Base-by-base conservation (phyloP, 257 asterid species). In the Petunia axillaris region DNA sequence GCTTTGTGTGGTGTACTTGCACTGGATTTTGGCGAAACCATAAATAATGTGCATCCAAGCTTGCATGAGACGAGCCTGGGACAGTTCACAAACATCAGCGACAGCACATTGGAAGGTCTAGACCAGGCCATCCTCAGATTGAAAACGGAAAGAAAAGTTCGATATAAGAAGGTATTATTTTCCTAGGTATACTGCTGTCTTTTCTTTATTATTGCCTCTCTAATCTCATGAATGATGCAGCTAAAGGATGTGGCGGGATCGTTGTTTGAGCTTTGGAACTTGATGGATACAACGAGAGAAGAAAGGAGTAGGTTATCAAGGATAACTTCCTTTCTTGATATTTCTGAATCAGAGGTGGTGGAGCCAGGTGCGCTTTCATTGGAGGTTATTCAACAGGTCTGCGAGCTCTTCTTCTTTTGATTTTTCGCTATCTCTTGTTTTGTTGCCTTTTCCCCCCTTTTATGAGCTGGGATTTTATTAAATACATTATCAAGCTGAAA, bases 41-140 rank as follows among this genome's bases (percentile, higher is more conserved):
- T 96, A 55, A 89, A 88, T 54, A 96, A 89, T 64, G 89, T 96
- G 64, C 97, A 96, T 85, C 99, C 99, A 11, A 92, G 96, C 89
- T 89, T 95, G 89, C 91, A 83, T 50, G 91, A 88, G 77, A 83
- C 95, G 43, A 85, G 81, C 87, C 83, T 85, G 66, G 96, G 90
- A 78, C 91, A 89, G 70, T 88, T 86, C 77, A 92, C 93, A 53
- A 96, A 92, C 85, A 91, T 96, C 83, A 91, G 97, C 14, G 97
- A 94, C 81, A 83, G 82, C 86, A 91, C 91, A 59, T 64, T 94
- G 84, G 93, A 94, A 88, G 97, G 94, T 81, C 94, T 96, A 38
- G 90, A 88, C 80, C 95, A 90, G 85, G 89, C 95, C 67, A 85
- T 89, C 86, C 81, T 84, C 57, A 84, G 87, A 85, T 82, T 96